A percentile compares a stretch with the other conserved stretches of the same genome.
These are phyloP conservation scores for Grosmannia huntii DNA, from an alignment of 2,329 filamentous ascomycete genomes.

Conservation along the genomic window DNA sequence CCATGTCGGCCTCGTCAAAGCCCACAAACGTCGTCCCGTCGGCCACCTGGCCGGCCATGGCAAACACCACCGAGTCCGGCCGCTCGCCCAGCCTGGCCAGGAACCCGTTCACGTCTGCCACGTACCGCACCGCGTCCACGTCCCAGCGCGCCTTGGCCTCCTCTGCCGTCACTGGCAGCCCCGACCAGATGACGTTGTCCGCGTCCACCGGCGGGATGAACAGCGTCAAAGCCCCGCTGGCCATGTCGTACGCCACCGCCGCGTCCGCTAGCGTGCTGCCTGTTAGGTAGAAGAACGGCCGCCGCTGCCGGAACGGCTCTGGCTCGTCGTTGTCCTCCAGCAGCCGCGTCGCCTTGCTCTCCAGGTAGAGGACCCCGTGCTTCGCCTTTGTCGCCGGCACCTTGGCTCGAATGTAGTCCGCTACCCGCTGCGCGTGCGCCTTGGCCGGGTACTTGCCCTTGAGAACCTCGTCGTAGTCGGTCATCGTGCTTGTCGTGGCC, in stretches of 20 bases:
- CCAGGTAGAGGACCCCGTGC: conserved; percentile 72
- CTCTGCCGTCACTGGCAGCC: conserved; percentile 63
- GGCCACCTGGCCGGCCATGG: conserved; percentile 67
- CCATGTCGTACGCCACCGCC: conserved; percentile 69
- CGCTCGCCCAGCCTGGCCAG: conserved; percentile 36
- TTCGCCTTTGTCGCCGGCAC: conserved; percentile 35
- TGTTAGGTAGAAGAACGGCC: conserved; percentile 90
- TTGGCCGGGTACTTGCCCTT: conserved; percentile 70
- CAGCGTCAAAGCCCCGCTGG: conserved; percentile 59
- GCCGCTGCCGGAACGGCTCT: conserved; percentile 73
- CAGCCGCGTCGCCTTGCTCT: conserved; percentile 68
- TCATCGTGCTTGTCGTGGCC: conserved; percentile 3
- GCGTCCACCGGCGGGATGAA: conserved; percentile 84
- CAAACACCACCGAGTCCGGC: conserved; percentile 36
- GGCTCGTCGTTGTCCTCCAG: conserved; percentile 83
- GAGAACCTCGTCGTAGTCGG: conserved; percentile 30
- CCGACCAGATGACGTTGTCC: conserved; percentile 88
- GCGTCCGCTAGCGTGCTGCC: conserved; percentile 73
- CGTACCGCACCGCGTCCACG: conserved; percentile 63
- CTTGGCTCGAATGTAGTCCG: conserved; percentile 58
- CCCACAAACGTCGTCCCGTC: conserved; percentile 57
- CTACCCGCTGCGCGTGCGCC: conserved; percentile 72
- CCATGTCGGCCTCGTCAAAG: conserved; percentile 52
- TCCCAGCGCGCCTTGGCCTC: conserved; percentile 71
- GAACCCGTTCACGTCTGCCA: conserved; percentile 63